Evolutionary conservation across 1,284 basidiomycete genomes (phyloP), one percentile per base, ranked within the genome.

Genomic region (Rhodotorula sp.): DNA sequence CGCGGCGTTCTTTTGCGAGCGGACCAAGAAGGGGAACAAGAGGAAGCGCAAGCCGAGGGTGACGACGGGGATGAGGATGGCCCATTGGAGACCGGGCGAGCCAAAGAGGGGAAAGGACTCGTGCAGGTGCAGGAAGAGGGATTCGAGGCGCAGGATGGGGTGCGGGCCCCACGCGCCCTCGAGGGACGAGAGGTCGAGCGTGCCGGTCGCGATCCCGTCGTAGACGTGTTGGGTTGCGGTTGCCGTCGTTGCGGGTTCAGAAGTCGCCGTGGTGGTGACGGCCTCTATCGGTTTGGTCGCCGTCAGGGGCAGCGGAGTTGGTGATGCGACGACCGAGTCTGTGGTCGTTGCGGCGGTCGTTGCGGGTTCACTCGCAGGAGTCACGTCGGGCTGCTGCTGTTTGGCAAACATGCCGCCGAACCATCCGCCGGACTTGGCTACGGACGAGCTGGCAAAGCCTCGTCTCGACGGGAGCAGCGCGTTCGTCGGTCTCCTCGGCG

Each of bases 11-110:
- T 87, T 88, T 75, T 90, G 83, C 65, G 86, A 86, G 58, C 85
- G 83, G 70, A 95, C 82, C 46, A 88, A 84, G 77, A 93, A 84
- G 3, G 92, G 92, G 66, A 94, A 82, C 59, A 94, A 84, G 48
- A 86, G 75, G 8, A 87, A 70, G 51, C 92, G 90, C 82, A 92
- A 88, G 76, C 87, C 80, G 18, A 91, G 77, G 29, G 91, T 89
- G 60, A 90, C 87, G 10, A 85, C 83, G 48, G 92, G 83, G 81
- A 97, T 93, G 47, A 80, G 78, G 47, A 79, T 76, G 79, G 79
- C 81, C 82, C 82, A 83, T 12, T 80, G 79, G 6, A 81, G 70
- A n/a, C 80, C 80, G 43, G 62, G 62, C 39, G 61, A 47, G 3
- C 66, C 69, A 64, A 70, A 47, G 64, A 76, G 47, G 2, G 75